These are phyloP conservation scores for Epicoccum sorghinum DNA, from an alignment of 2,329 filamentous ascomycete species.

Conservation along the genomic window DNA sequence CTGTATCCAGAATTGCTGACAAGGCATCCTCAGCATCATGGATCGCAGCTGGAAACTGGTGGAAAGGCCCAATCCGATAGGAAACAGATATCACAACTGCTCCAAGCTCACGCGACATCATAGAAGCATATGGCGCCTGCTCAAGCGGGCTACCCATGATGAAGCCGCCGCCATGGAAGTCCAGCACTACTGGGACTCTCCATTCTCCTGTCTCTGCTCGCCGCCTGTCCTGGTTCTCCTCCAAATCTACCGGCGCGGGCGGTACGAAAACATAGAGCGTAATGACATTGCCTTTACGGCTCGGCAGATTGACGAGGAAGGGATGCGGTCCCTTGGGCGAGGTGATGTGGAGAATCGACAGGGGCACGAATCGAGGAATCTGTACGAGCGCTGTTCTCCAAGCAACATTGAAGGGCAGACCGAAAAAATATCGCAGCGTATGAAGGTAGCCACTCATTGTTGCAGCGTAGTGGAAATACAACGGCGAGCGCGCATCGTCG, in stretches of 20 bases:
- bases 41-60: conserved; percentile 55
- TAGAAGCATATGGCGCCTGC: conserved; percentile 55
- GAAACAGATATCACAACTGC: conserved; percentile 55
- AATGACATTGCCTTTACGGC: conserved; percentile 46
- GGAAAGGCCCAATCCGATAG: conserved; percentile 56
- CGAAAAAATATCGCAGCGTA: conserved; percentile 44
- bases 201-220: conserved; percentile 34
- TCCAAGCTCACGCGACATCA: conserved; percentile 52
- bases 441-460: conserved; percentile 42
- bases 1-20: conserved; percentile 49
- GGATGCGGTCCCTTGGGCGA: conserved; percentile 51
- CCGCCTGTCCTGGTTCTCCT: conserved; percentile 25
- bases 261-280: conserved; percentile 52
- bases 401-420: conserved; percentile 43
- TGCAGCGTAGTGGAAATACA: background rate
- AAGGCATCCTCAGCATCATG: conserved; percentile 57
- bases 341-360: conserved; percentile 47
- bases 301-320: conserved; percentile 50
- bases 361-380: conserved; percentile 46
- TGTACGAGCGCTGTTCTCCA: conserved; percentile 48
- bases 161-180: conserved; percentile 54
- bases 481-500: conserved; percentile 6
- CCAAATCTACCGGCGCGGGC: conserved; percentile 40
- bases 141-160: conserved; percentile 52
- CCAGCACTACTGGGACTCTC: conserved; percentile 49